Percentiles rank a stretch among this genome's conserved stretches.
Conservation (phyloP, 2,329 filamentous ascomycete genomes). For the Dendryphion nanum region DNA sequence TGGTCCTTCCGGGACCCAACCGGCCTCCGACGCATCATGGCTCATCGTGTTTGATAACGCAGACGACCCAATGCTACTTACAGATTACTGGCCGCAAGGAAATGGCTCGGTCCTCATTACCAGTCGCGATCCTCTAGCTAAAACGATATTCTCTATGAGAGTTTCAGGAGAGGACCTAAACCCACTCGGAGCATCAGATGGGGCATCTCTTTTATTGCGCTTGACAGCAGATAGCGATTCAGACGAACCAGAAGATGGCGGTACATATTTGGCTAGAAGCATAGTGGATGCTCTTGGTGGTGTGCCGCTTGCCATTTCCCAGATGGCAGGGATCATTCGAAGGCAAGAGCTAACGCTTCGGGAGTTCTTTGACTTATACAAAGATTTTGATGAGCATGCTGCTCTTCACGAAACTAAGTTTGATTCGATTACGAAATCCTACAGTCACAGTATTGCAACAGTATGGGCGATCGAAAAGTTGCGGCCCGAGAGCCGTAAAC, state of each 20-base stretch:
- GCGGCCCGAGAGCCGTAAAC: conserved; percentile 4
- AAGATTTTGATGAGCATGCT: neutral
- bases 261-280: no score
- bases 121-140: conserved; percentile 6
- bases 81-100: conserved; percentile 13
- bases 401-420: neutral
- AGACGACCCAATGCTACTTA: conserved; percentile 8
- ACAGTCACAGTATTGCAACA: conserved; percentile 5
- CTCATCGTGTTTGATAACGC: conserved; percentile 15
- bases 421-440: neutral
- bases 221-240: neutral
- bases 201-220: neutral
- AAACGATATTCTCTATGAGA: neutral
- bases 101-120: conserved; percentile 10
- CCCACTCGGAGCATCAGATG: neutral
- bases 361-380: conserved; percentile 10
- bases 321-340: conserved; percentile 17
- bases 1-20: neutral
- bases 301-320: conserved; percentile 15
- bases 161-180: conserved; percentile 4
- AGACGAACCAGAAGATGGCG: neutral
- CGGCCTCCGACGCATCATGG: conserved; percentile 4
- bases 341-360: conserved; percentile 6
- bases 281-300: neutral
- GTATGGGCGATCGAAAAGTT: conserved; percentile 8